Evolutionary conservation across 2,329 filamentous ascomycete species (phyloP).

Genomic region (Alternaria gansuensis): DNA sequence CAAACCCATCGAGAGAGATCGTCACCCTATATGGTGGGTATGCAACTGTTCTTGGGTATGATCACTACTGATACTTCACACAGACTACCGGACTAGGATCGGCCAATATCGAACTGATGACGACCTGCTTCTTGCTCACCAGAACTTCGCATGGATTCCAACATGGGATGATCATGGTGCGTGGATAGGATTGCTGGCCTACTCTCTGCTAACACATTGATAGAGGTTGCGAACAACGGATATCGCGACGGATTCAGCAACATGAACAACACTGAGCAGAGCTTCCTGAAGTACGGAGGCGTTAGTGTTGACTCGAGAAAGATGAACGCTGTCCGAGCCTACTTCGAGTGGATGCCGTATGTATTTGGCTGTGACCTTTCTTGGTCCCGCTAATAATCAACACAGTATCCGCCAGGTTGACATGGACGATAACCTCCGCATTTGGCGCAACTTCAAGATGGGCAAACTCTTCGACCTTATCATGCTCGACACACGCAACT

Average conservation of each 20-base stretch:
- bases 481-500: conserved; percentile 56
- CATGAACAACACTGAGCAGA: conserved; percentile 57
- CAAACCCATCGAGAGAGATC: conserved; percentile 50
- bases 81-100: conserved; percentile 55
- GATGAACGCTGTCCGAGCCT: conserved; percentile 58
- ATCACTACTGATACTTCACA: not conserved
- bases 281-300: conserved; percentile 53
- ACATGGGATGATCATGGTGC: conserved; percentile 56
- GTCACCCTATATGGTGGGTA: conserved; percentile 50
- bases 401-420: conserved; percentile 54
- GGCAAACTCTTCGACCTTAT: conserved; percentile 54
- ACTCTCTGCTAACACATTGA: conserved; percentile 18
- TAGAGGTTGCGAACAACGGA: conserved; percentile 55
- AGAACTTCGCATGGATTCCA: conserved; percentile 56
- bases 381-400: conserved; percentile 53
- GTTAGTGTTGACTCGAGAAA: conserved; percentile 56
- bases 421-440: conserved; percentile 56
- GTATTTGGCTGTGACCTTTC: conserved; percentile 43
- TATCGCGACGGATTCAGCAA: conserved; percentile 54
- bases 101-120: conserved; percentile 54
- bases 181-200: not conserved
- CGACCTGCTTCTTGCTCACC: conserved; percentile 53
- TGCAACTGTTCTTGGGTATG: not conserved
- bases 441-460: conserved; percentile 54
- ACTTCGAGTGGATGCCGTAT: conserved; percentile 58